Evolutionary conservation across 345 rosid genomes (phyloP).

Genomic region (Bruguiera parviflora): DNA sequence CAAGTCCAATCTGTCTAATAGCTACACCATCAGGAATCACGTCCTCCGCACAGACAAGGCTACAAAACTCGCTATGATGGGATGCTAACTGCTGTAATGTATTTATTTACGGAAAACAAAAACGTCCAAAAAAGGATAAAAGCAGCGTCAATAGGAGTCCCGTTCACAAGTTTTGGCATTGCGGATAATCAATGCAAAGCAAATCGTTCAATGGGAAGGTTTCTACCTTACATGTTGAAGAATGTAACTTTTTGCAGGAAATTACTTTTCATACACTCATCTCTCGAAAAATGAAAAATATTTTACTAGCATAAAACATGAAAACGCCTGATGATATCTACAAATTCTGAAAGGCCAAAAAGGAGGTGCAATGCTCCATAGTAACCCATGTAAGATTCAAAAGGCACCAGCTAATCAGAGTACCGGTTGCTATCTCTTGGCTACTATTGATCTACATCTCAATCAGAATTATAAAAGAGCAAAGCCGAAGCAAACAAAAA

Average conservation of each 20-base stretch:
- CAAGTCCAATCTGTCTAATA: too few relatives aligned
- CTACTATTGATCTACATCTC: slow-evolving; percentile 34
- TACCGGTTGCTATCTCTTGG: slow-evolving; percentile 29
- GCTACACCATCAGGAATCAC: too few relatives aligned
- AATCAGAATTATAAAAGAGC: slow-evolving; percentile 9
- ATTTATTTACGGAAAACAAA: too few relatives aligned
- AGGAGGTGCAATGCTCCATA: slow-evolving; percentile 16
- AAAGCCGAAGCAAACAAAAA: slow-evolving; percentile 6
- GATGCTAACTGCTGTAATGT: too few relatives aligned
- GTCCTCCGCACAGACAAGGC: too few relatives aligned
- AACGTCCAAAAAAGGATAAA: too few relatives aligned
- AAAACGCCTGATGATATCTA: slow-evolving; percentile 20
- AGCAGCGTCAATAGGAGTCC: too few relatives aligned
- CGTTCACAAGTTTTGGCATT: too few relatives aligned
- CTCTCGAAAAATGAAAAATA: not conserved
- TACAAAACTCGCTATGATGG: too few relatives aligned
- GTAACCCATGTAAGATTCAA: slow-evolving; percentile 18
- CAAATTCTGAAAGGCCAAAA: slow-evolving; percentile 15
- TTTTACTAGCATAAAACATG: slow-evolving; percentile 38
- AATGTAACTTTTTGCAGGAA: slow-evolving; percentile 13
- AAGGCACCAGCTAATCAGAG: slow-evolving; percentile 19
- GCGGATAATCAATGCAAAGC: too few relatives aligned
- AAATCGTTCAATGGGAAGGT: too few relatives aligned
- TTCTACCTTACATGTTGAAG: too few relatives aligned
- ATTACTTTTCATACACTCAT: slow-evolving; percentile 7